Percentiles rank a stretch among this genome's conserved stretches.
phyloP scores from a whole-genome alignment of 2,329 filamentous ascomycete species.

The Allantophomopsis lycopodina region DNA sequence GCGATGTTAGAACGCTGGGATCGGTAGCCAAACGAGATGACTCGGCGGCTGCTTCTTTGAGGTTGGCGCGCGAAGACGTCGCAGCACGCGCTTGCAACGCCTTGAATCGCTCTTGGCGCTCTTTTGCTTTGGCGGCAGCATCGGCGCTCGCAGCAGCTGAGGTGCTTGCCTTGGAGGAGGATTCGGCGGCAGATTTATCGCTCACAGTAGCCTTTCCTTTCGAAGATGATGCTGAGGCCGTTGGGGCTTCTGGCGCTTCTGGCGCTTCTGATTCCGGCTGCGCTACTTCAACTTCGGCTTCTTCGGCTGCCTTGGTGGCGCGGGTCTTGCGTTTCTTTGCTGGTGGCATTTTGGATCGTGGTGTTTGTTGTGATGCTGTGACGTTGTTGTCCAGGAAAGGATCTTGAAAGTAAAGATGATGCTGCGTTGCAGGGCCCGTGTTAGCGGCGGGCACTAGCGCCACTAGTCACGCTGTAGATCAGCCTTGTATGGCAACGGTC shows the following conservation, averaged over 20 bases:
- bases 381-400: constrained; percentile 4
- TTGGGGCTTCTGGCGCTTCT: constrained; percentile 2
- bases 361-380: constrained; percentile 1
- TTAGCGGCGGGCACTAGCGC: too few relatives aligned
- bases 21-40: constrained; percentile 68
- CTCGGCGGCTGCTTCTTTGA: constrained; percentile 75
- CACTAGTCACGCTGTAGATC: too few relatives aligned
- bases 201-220: not conserved
- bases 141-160: constrained; percentile 8
- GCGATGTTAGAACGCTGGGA: constrained; percentile 58
- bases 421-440: not conserved
- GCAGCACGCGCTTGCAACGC: constrained; percentile 73
- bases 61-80: constrained; percentile 56
- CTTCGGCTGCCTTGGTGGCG: constrained; percentile 9
- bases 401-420: constrained; percentile 11
- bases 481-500: too few relatives aligned
- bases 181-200: not conserved
- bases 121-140: constrained; percentile 36
- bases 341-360: constrained; percentile 23
- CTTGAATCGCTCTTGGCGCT: constrained; percentile 73
- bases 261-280: not conserved
- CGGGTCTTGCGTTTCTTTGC: constrained; percentile 30
- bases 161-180: not conserved
- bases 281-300: constrained; percentile 4
- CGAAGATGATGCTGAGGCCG: not conserved